These are phyloP conservation scores for Globisporangium uncinulatum DNA, from an alignment of 352 stramenopile species.

Conservation along the genomic window DNA sequence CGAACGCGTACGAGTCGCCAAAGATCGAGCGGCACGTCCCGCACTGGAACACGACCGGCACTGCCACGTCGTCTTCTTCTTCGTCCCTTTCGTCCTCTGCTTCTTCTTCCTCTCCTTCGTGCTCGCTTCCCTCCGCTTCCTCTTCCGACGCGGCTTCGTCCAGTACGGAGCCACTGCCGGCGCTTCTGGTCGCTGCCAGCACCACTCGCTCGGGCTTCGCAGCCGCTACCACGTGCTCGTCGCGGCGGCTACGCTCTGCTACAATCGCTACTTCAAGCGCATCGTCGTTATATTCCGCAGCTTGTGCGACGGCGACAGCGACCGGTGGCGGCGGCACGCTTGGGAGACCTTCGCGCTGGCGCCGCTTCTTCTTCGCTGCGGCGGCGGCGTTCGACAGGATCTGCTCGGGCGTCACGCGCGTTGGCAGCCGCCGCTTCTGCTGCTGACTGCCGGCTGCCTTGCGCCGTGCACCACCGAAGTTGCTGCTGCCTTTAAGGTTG, in stretches of 20 bases:
- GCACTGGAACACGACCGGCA: conserved; percentile 81
- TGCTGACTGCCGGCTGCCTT: conserved; percentile 1
- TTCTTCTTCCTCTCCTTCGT: conserved; percentile 17
- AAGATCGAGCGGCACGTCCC: conserved; percentile 80
- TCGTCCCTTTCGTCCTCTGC: conserved; percentile 30
- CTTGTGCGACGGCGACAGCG: conserved; percentile 4
- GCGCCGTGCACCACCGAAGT: background rate
- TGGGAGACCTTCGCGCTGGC: conserved; percentile 7
- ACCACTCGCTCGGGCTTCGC: conserved; percentile 12
- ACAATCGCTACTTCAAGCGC: background rate
- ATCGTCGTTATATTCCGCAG: conserved; percentile 1
- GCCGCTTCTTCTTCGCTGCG: conserved; percentile 1
- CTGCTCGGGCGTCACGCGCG: conserved; percentile 14
- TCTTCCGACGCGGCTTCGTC: conserved; percentile 27
- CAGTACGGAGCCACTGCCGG: too few relatives aligned
- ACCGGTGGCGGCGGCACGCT: background rate
- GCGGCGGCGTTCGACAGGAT: conserved; percentile 9
- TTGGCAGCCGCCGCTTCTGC: background rate
- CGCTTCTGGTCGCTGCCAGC: too few relatives aligned
- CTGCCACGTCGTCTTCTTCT: conserved; percentile 44
- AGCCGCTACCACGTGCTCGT: too few relatives aligned
- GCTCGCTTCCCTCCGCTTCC: conserved; percentile 27
- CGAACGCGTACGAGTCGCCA: conserved; percentile 77
- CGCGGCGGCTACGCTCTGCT: background rate
- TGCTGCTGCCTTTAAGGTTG: background rate